Evolutionary conservation across 202 grass and related monocot species (phyloP).

Genomic region (Dendrocalamus latiflorus): DNA sequence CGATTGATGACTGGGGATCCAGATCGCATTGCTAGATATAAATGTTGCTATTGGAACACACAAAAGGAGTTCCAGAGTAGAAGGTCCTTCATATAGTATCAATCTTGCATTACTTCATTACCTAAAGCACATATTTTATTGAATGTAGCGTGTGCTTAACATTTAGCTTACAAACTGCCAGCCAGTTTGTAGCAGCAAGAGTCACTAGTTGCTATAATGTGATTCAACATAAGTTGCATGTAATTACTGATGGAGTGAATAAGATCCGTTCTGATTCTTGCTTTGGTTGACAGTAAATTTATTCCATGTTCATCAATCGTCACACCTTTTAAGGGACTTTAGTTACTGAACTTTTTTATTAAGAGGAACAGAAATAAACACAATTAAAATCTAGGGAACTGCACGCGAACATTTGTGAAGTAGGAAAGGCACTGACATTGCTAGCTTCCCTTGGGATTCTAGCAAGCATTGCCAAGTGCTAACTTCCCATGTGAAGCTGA

Average conservation of each 20-base stretch:
- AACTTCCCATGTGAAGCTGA: neutral
- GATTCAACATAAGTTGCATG: neutral
- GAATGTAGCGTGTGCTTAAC: neutral
- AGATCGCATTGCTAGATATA: neutral
- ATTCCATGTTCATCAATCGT: neutral
- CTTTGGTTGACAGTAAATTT: neutral
- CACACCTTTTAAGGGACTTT: neutral
- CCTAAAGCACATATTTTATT: neutral
- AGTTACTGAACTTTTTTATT: neutral
- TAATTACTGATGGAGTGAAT: neutral
- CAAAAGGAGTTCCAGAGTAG: neutral
- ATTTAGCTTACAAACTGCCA: neutral
- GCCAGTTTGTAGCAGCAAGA: neutral
- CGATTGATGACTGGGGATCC: neutral
- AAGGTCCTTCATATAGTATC: neutral
- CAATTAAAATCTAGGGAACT: neutral
- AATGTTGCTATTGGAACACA: neutral
- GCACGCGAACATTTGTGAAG: neutral
- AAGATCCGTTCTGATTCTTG: neutral
- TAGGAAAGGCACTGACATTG: neutral
- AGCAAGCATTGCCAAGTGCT: neutral
- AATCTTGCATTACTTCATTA: neutral
- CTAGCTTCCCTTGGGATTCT: neutral
- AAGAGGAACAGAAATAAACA: neutral
- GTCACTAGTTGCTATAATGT: neutral